Evolutionary conservation across 148 eudicot genomes (phyloP).

Genomic region (Cornus florida): DNA sequence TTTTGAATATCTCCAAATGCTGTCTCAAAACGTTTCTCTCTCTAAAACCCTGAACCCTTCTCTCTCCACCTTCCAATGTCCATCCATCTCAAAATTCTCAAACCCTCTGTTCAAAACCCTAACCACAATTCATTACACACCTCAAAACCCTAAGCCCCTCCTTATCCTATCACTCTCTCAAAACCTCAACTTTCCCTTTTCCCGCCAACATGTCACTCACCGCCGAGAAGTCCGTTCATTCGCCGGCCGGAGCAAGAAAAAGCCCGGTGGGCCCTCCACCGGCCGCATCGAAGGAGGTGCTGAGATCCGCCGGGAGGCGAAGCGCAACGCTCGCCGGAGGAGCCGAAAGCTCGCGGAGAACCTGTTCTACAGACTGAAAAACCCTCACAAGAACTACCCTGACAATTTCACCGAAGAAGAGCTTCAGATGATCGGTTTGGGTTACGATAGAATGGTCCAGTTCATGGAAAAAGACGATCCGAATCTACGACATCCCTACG

Average conservation of each 20-base stretch:
- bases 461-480: constrained; percentile 93
- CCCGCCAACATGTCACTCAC: constrained; percentile 24
- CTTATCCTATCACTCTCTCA: constrained; percentile 14
- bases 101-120: constrained; percentile 32
- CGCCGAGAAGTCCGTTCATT: constrained; percentile 45
- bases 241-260: constrained; percentile 82
- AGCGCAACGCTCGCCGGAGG: constrained; percentile 58
- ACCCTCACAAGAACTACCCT: constrained; percentile 69
- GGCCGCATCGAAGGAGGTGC: constrained; percentile 70
- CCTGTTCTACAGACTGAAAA: constrained; percentile 78
- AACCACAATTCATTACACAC: constrained; percentile 19
- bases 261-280: constrained; percentile 34
- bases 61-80: constrained; percentile 31
- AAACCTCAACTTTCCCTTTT: constrained; percentile 19
- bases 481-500: constrained; percentile 76
- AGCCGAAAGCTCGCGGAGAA: constrained; percentile 65
- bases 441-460: constrained; percentile 91
- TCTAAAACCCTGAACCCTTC: constrained; percentile 62
- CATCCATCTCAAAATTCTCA: constrained; percentile 25
- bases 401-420: constrained; percentile 91
- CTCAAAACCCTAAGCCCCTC: constrained; percentile 22
- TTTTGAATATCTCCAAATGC: constrained; percentile 25
- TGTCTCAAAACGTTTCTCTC: constrained; percentile 42
- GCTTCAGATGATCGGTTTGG: constrained; percentile 87
- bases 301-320: constrained; percentile 71